Percentiles rank a stretch among this genome's conserved stretches.
phyloP scores from a whole-genome alignment of 148 eudicot species.

The Nepenthes mirabilis region DNA sequence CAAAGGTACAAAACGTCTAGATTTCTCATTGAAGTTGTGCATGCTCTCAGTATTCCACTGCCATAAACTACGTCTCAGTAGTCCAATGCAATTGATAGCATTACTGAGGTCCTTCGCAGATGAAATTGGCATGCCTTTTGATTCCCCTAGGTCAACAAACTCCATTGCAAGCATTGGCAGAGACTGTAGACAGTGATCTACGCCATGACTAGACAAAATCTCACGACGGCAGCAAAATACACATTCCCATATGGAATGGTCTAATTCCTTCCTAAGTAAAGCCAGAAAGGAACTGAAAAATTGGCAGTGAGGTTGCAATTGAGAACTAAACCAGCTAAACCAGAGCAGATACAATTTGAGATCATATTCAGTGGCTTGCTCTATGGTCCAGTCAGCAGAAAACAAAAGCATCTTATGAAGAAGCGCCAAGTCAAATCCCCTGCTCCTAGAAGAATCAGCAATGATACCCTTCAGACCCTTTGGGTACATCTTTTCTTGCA shows the following conservation, averaged over 20 bases:
- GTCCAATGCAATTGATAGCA: slow-evolving; percentile 37
- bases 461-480: slow-evolving; percentile 12
- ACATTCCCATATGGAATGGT: slow-evolving; percentile 64
- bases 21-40: slow-evolving; percentile 14
- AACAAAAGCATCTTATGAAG: slow-evolving; percentile 32
- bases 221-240: slow-evolving; percentile 30
- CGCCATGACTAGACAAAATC: slow-evolving; percentile 22
- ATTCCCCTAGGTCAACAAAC: slow-evolving; percentile 26
- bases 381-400: slow-evolving; percentile 85
- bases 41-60: slow-evolving; percentile 58
- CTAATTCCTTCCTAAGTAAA: slow-evolving; percentile 39
- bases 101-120: slow-evolving; percentile 25
- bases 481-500: slow-evolving; percentile 40
- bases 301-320: slow-evolving; percentile 32
- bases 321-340: slow-evolving; percentile 68
- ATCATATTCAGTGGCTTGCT: slow-evolving; percentile 65
- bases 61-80: slow-evolving; percentile 49
- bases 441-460: slow-evolving; percentile 10
- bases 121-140: slow-evolving; percentile 16
- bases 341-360: slow-evolving; percentile 42
- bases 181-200: slow-evolving; percentile 20
- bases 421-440: slow-evolving; percentile 18
- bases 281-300: slow-evolving; percentile 39
- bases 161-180: slow-evolving; percentile 61
- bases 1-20: slow-evolving; percentile 24